phyloP scores from a whole-genome alignment of 2,329 filamentous ascomycete species.

The Dactylellina drechsleri region DNA sequence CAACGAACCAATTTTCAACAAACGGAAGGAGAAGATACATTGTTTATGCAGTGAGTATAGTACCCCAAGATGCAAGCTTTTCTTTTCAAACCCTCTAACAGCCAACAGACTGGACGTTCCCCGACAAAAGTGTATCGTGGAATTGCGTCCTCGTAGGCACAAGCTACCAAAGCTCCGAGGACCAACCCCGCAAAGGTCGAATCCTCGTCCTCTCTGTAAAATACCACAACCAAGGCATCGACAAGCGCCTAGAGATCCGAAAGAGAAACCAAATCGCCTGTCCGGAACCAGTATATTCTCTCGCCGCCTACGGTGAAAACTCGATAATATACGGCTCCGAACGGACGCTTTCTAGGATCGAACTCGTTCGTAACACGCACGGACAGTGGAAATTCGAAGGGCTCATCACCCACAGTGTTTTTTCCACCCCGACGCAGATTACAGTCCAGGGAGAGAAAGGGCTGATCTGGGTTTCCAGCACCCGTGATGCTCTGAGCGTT shows the following conservation, averaged over 20 bases:
- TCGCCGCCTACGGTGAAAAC: conserved; percentile 57
- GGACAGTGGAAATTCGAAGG: conserved; percentile 49
- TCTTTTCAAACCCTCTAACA: not conserved
- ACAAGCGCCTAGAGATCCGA: conserved; percentile 55
- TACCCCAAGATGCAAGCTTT: not conserved
- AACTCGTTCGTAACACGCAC: conserved; percentile 16
- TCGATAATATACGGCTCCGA: conserved; percentile 45
- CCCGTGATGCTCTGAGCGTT: conserved; percentile 19
- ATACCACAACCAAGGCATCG: conserved; percentile 7
- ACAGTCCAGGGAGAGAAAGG: conserved; percentile 17
- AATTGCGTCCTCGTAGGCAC: conserved; percentile 57
- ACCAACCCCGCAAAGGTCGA: conserved; percentile 54
- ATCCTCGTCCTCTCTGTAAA: conserved; percentile 56
- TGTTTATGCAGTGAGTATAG: conserved; percentile 56
- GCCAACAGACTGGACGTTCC: conserved; percentile 36
- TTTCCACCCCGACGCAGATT: conserved; percentile 44
- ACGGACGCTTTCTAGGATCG: conserved; percentile 29
- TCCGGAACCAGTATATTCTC: conserved; percentile 57
- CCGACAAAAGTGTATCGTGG: conserved; percentile 35
- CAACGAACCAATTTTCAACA: conserved; percentile 57
- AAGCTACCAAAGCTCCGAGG: conserved; percentile 52
- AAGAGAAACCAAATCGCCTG: conserved; percentile 57
- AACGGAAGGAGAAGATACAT: conserved; percentile 57
- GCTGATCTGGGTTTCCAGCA: conserved; percentile 43
- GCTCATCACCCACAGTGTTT: conserved; percentile 3